Conservation (phyloP, 306 rosid genomes). For the Ceratonia siliqua region DNA sequence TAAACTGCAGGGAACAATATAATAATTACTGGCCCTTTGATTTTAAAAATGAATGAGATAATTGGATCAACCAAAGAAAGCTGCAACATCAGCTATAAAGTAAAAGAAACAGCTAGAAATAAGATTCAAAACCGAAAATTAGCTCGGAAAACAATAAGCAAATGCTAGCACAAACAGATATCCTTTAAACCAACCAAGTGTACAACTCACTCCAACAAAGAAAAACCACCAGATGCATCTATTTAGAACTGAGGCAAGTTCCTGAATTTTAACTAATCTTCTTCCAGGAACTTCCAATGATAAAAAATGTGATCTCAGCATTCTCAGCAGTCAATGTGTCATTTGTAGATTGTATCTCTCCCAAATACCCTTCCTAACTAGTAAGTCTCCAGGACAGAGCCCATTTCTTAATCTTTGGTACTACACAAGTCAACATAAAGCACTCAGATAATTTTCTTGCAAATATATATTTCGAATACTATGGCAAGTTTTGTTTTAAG, state of each 20-base stretch:
- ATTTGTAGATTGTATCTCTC: no score
- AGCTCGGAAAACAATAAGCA: not conserved
- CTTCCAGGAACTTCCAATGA: no score
- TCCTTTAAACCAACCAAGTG: constrained; percentile 21
- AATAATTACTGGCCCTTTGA: constrained; percentile 25
- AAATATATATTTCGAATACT: no score
- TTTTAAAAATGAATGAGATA: constrained; percentile 13
- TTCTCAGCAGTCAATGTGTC: no score
- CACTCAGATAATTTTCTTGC: no score
- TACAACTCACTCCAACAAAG: not conserved
- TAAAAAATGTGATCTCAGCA: no score
- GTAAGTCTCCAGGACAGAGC: no score
- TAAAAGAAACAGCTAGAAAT: not conserved
- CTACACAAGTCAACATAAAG: no score
- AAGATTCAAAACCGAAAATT: constrained; percentile 10
- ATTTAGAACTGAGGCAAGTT: constrained; percentile 24
- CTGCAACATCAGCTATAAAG: constrained; percentile 5
- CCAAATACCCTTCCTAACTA: no score
- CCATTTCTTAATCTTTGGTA: no score
- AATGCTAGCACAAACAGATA: constrained; percentile 1
- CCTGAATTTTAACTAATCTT: not conserved
- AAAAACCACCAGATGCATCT: constrained; percentile 6
- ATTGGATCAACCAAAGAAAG: constrained; percentile 20
- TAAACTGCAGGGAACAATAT: constrained; percentile 59
- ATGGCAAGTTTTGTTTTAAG: no score